Evolutionary conservation across 1,139 yeast species (phyloP), one percentile per base, ranked within the genome.

Genomic region (Arxiozyma heterogenica): DNA sequence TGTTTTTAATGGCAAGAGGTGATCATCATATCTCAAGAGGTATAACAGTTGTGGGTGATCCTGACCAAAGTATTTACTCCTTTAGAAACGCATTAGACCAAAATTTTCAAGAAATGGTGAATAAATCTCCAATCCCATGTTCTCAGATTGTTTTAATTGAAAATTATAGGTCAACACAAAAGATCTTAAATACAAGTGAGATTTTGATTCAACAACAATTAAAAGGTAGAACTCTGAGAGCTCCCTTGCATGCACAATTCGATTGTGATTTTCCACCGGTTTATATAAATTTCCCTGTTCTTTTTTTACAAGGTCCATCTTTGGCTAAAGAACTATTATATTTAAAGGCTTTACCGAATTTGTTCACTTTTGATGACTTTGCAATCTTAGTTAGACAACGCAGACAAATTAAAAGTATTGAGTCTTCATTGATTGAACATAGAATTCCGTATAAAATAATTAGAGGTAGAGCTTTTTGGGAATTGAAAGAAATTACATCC

Each of bases 51-150:
- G 98, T 93, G 0, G 98, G 98, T 0, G 98, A 93, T 63, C 96
- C 97, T 0, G 97, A 93, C 69, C 98, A 93, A 68, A 84, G 96
- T 64, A 93, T 93, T 34, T 93, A 93, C 66, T 89, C 84, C 0
- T 91, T 91, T 61, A 75, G 98, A 58, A 83, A 86, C 61, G 97
- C 98, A 0, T 82, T 82, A 47, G 75, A 84, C 0, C 73, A 74
- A 18, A 90, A 88, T 63, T 88, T 93, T 62, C 71, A 70, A 42
- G 73, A 74, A 15, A 83, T 93, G 90, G 67, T 69, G 42, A 63
- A 68, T 0, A 69, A 74, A 54, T 86, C 80, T 59, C 71, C 72
- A 0, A 55, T 67, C 9, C 62, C 68, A 1, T 67, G 69, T 42
- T 59, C 68, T 8, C 68, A 69, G 12, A 73, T 84, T 1, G 70